Conservation (phyloP, 306 rosid genomes). For the Lathyrus sativus region DNA sequence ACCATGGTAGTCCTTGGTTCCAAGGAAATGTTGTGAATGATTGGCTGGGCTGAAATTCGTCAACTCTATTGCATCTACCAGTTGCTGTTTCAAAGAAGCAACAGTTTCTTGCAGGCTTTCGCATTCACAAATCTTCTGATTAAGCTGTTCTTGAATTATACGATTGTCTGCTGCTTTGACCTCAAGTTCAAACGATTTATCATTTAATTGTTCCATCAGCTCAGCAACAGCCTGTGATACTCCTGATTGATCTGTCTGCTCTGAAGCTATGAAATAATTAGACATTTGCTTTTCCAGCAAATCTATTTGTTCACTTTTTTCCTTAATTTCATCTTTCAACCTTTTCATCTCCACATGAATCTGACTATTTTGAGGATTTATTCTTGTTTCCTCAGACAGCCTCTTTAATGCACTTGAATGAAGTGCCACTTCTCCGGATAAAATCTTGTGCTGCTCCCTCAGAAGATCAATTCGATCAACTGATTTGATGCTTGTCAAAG, state of each 20-base stretch:
- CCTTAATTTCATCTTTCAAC: constrained; percentile 77
- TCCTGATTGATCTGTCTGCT: constrained; percentile 61
- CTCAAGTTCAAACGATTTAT: constrained; percentile 97
- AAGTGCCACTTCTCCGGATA: constrained; percentile 93
- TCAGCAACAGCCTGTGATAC: constrained; percentile 77
- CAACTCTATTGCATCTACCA: constrained; percentile 63
- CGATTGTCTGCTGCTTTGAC: constrained; percentile 95
- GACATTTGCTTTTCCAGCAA: constrained; percentile 81
- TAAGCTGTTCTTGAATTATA: constrained; percentile 90
- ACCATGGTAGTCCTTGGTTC: constrained; percentile 41
- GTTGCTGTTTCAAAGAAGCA: constrained; percentile 78
- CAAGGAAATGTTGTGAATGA: constrained; percentile 43
- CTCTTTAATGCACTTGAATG: constrained; percentile 90
- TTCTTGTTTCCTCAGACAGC: constrained; percentile 74
- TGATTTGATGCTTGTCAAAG: constrained; percentile 81
- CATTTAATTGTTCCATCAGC: constrained; percentile 74
- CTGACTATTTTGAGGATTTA: constrained; percentile 72
- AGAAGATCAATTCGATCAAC: constrained; percentile 81
- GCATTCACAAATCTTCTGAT: constrained; percentile 77
- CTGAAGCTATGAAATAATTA: constrained; percentile 55
- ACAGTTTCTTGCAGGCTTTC: constrained; percentile 74
- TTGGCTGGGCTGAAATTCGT: constrained; percentile 50
- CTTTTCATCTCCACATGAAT: constrained; percentile 71
- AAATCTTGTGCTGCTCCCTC: constrained; percentile 88
- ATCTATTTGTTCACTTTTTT: constrained; percentile 74